These are phyloP conservation scores for Mortierella sp. DNA, from an alignment of 371 early-diverging fungal species.

Conservation along the genomic window DNA sequence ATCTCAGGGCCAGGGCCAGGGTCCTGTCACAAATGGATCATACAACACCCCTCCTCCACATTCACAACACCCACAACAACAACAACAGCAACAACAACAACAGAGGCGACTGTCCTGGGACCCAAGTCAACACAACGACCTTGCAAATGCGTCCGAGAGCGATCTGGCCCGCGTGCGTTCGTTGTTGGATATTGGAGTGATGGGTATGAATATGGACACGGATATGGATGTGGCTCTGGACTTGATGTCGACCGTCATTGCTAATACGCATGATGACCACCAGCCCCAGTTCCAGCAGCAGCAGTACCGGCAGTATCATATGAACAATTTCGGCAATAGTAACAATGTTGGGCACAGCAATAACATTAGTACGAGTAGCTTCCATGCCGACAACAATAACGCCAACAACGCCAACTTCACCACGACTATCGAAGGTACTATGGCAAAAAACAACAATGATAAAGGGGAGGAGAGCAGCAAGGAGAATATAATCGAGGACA, in stretches of 20 bases:
- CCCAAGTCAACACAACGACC: not conserved
- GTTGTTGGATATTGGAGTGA: not conserved
- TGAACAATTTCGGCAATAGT: not conserved
- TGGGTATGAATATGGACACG: constrained; percentile 5
- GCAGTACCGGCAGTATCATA: not conserved
- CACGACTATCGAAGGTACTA: not conserved
- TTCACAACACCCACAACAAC: not conserved
- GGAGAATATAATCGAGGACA: not conserved
- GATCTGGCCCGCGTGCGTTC: constrained; percentile 3
- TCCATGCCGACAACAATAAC: not conserved
- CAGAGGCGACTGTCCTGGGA: not conserved
- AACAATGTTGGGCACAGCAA: not conserved
- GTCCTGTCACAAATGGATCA: not conserved
- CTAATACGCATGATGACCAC: constrained; percentile 4
- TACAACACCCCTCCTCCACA: not conserved
- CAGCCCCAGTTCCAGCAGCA: not conserved
- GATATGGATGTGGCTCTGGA: constrained; percentile 6
- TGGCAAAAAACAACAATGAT: not conserved
- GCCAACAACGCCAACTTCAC: not conserved
- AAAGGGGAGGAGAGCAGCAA: not conserved
- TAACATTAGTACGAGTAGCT: not conserved
- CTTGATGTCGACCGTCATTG: constrained; percentile 11
- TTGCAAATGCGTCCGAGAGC: not conserved
- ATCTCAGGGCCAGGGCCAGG: not conserved
- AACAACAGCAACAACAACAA: not conserved